These are phyloP conservation scores for Chaetoscypha palmicola DNA, from an alignment of 2,329 filamentous ascomycete genomes.

Conservation along the genomic window DNA sequence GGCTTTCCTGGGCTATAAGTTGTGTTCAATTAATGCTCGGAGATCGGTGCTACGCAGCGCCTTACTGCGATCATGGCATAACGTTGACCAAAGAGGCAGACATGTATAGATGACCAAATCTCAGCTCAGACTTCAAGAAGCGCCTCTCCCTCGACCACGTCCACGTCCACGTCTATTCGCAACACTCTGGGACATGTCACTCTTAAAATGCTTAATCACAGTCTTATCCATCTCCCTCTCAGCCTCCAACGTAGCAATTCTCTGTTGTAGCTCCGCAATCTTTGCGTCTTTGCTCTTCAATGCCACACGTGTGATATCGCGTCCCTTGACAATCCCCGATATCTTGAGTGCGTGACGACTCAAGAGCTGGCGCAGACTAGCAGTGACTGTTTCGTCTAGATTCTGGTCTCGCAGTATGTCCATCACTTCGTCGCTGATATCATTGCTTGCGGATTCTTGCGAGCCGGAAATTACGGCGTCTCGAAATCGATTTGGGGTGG, in stretches of 20 bases:
- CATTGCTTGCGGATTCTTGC: constrained; percentile 18
- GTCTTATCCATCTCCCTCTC: constrained; percentile 47
- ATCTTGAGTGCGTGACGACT: constrained; percentile 49
- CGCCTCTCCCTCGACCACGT: background rate
- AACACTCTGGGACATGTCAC: constrained; percentile 4
- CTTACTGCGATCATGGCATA: too few species aligned
- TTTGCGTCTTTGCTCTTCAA: constrained; percentile 58
- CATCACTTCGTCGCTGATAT: constrained; percentile 43
- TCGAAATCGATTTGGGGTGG: constrained; percentile 22
- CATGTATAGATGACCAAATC: too few species aligned
- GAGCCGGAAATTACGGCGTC: constrained; percentile 7
- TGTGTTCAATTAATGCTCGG: too few species aligned
- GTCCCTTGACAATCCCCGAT: constrained; percentile 55
- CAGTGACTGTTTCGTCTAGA: constrained; percentile 34
- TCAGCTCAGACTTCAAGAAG: too few species aligned
- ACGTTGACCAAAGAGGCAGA: too few species aligned
- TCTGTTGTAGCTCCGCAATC: constrained; percentile 57
- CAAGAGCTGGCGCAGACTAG: constrained; percentile 39
- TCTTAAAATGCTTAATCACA: constrained; percentile 30
- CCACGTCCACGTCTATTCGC: background rate
- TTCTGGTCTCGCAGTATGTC: constrained; percentile 39
- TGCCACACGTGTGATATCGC: constrained; percentile 57
- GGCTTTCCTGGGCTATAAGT: too few species aligned
- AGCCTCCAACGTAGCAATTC: constrained; percentile 50
- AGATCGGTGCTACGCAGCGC: too few species aligned